phyloP scores from a whole-genome alignment of 2,329 filamentous ascomycete genomes.

The Juglanconis juglandina region DNA sequence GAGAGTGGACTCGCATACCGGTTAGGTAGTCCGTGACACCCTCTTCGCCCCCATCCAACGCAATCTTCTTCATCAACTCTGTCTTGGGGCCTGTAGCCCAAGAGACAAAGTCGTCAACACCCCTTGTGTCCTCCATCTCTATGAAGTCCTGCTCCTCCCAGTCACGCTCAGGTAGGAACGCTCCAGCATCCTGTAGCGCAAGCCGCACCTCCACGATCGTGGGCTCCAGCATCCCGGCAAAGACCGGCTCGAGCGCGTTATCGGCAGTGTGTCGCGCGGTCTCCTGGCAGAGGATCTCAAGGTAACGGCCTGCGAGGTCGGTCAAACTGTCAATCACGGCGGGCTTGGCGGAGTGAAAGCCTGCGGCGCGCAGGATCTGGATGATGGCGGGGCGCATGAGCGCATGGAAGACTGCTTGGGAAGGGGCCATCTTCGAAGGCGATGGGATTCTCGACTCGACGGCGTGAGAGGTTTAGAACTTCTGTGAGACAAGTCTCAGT shows the following conservation, averaged over 20 bases:
- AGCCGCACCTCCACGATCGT: conserved; percentile 77
- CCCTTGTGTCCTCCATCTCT: conserved; percentile 72
- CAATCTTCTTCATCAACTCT: conserved; percentile 77
- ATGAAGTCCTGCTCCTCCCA: conserved; percentile 65
- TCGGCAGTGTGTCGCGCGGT: conserved; percentile 69
- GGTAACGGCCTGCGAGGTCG: conserved; percentile 79
- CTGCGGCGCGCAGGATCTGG: conserved; percentile 86
- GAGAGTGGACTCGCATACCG: conserved; percentile 39
- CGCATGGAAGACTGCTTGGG: conserved; percentile 59
- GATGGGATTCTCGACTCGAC: not conserved
- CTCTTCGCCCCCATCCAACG: conserved; percentile 63
- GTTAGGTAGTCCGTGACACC: conserved; percentile 66
- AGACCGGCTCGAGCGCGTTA: conserved; percentile 63
- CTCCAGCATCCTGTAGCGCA: conserved; percentile 78
- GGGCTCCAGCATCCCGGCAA: conserved; percentile 51
- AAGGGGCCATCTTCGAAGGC: conserved; percentile 39
- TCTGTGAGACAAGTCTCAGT: not conserved
- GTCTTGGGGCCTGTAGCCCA: conserved; percentile 77
- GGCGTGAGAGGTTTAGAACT: not conserved
- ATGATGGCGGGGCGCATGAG: conserved; percentile 83
- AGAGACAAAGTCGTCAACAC: conserved; percentile 71
- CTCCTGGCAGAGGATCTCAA: conserved; percentile 68
- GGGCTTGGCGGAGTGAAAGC: conserved; percentile 79
- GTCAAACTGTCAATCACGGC: conserved; percentile 84
- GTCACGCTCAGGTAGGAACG: conserved; percentile 66